Base-by-base conservation (phyloP, 805 yeast genomes). In the Ogataea glucozyma region DNA sequence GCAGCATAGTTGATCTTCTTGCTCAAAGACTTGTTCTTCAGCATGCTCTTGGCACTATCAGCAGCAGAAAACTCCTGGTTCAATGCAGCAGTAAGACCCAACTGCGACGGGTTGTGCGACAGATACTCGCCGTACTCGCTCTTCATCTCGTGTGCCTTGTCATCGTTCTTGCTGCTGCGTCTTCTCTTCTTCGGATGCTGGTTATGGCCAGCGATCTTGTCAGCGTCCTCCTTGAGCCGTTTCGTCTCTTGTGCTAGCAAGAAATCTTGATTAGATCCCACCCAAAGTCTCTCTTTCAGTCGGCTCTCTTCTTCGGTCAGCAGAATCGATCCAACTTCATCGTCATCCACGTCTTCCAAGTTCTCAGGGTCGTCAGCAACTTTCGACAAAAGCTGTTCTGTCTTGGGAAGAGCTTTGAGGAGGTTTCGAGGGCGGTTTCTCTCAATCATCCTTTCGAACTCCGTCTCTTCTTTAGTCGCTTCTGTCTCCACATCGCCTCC, bases 1-100 rank as follows among this genome's bases (percentile, higher is more conserved):
- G 91, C 89, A 36, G 76, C 81, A 62, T 93, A 93, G 64, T 93
- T 93, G 63, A 93, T 85, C 71, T 93, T 93, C 66, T 83, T 85
- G 20, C 97, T 87, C 51, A 84, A 81, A 6, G 85, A 72, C 57
- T 87, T 83, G 64, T 82, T 85, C 51, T 79, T 77, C 29, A 91
- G 61, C 85, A 88, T 81, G 43, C 73, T 79, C 58, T 78, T 84
- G 3, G 93, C 93, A 57, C 85, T 82, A 40, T 85, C 95, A 1
- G 85, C 88, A 0, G 96, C 87, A 2, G 86, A 69, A 23, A 73
- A 61, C 33, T 69, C 75, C 45, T 73, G 79, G 38, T 72, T 72
- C 34, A 73, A 49, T 1, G 77, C 75, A 17, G 69, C 69, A 29
- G 69, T 64, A 11, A 76, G 44, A 8, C 67, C 68, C 32, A 52